These are phyloP conservation scores for Sporothrix sp. DNA, from an alignment of 2,329 filamentous ascomycete species.

Conservation along the genomic window DNA sequence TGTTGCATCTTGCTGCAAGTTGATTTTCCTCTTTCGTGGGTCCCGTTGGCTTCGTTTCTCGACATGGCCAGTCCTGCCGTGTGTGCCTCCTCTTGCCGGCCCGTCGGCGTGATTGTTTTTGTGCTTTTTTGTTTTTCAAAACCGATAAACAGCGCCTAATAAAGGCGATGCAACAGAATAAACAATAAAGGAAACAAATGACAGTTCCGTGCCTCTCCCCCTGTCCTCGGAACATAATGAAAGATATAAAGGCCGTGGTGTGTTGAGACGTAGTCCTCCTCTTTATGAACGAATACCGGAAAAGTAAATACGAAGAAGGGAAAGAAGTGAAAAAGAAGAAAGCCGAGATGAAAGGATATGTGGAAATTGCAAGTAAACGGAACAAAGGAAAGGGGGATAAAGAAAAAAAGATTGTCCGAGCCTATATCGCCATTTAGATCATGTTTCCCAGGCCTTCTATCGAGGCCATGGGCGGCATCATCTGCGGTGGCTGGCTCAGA, in stretches of 20 bases:
- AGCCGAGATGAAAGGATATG: neutral
- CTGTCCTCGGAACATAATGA: no score
- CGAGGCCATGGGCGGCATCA: slow-evolving; percentile 24
- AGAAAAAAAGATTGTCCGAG: neutral
- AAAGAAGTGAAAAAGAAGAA: neutral
- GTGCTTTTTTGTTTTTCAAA: neutral
- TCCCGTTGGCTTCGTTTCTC: neutral
- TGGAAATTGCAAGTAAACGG: neutral
- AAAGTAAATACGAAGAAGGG: neutral
- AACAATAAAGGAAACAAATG: no score
- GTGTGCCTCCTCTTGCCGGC: neutral
- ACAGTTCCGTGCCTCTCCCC: no score
- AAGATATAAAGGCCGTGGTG: neutral
- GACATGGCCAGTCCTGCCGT: slow-evolving; percentile 4
- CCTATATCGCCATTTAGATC: slow-evolving; percentile 31
- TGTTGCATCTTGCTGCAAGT: neutral
- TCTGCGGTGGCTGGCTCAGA: slow-evolving; percentile 19
- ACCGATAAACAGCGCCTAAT: neutral
- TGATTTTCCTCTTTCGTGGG: neutral
- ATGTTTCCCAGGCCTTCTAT: slow-evolving; percentile 36
- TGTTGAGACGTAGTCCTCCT: neutral
- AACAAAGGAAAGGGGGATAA: neutral
- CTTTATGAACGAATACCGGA: neutral
- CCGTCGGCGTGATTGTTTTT: neutral
- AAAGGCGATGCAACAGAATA: no score